Percentiles rank a stretch among this genome's conserved stretches.
These are phyloP conservation scores for Piper longum DNA, from an alignment of 164 flowering plant genomes.

Conservation along the genomic window DNA sequence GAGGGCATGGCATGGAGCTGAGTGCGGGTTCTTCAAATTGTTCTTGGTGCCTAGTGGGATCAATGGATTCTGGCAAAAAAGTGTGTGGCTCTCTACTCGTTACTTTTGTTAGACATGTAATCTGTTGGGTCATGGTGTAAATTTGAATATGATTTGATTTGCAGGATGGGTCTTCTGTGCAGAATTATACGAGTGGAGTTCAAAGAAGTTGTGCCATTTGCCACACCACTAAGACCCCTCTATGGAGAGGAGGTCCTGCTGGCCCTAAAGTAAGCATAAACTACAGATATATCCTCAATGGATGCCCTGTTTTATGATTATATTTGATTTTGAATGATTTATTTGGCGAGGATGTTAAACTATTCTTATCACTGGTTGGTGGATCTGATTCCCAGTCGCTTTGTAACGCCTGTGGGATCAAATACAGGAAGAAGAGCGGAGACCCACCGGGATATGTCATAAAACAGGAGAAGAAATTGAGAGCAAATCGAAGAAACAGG, in stretches of 20 bases:
- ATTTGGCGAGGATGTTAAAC: background rate
- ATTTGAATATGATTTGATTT: background rate
- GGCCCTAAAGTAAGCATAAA: constrained; percentile 50
- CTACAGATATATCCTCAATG: background rate
- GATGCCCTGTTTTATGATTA: background rate
- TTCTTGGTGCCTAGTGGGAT: background rate
- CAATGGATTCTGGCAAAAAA: constrained; percentile 19
- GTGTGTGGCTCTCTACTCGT: constrained; percentile 6
- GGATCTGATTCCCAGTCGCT: constrained; percentile 35
- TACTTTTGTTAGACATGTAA: background rate
- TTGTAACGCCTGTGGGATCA: constrained; percentile 87
- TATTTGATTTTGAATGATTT: background rate
- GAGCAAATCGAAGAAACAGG: constrained; percentile 8
- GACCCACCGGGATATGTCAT: constrained; percentile 24
- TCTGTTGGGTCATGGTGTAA: background rate
- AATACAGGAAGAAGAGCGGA: constrained; percentile 54
- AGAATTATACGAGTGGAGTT: background rate
- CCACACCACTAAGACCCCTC: constrained; percentile 50
- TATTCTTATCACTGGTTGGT: background rate
- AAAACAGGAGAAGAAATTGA: constrained; percentile 16
- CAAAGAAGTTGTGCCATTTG: constrained; percentile 39
- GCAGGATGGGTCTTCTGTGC: constrained; percentile 13
- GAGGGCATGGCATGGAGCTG: background rate
- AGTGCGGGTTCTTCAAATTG: background rate
- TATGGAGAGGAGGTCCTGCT: constrained; percentile 73